A percentile compares a stretch with the other conserved stretches of the same genome.
Conservation (phyloP, 2,329 filamentous ascomycete species). For the Emmonsia crescens region DNA sequence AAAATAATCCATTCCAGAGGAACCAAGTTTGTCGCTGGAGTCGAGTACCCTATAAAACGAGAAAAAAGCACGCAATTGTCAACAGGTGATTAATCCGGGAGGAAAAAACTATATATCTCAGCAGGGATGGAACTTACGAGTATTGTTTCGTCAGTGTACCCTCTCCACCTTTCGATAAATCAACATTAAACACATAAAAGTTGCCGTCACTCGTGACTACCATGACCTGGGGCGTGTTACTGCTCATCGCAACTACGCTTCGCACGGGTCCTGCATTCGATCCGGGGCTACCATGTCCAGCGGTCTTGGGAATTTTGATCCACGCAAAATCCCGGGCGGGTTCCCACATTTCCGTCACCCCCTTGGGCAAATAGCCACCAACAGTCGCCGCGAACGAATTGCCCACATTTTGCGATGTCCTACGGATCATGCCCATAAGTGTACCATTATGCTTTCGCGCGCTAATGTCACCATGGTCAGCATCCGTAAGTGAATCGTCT, state of each 20-base stretch:
- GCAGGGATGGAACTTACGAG: constrained; percentile 55
- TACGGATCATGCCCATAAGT: constrained; percentile 80
- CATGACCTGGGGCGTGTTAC: constrained; percentile 91
- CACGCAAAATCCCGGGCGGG: constrained; percentile 90
- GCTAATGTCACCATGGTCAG: constrained; percentile 23
- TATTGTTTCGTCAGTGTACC: constrained; percentile 85
- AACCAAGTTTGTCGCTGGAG: constrained; percentile 33
- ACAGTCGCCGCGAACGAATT: constrained; percentile 80
- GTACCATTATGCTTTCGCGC: constrained; percentile 54
- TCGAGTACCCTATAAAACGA: constrained; percentile 30
- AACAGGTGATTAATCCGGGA: background rate
- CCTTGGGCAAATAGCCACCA: constrained; percentile 82
- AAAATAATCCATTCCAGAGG: constrained; percentile 27
- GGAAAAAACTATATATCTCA: background rate
- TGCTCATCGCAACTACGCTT: constrained; percentile 96
- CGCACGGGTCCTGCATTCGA: constrained; percentile 47
- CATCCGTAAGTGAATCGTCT: constrained; percentile 24
- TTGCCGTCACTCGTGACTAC: constrained; percentile 92
- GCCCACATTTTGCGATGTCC: constrained; percentile 88
- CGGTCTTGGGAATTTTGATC: constrained; percentile 71
- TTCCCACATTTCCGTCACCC: constrained; percentile 97
- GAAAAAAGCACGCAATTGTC: background rate
- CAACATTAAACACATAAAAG: constrained; percentile 91
- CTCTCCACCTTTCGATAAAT: constrained; percentile 89
- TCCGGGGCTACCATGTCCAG: constrained; percentile 26